Conservation (phyloP, 2,329 filamentous ascomycete genomes). For the Pseudogymnoascus sp. region DNA sequence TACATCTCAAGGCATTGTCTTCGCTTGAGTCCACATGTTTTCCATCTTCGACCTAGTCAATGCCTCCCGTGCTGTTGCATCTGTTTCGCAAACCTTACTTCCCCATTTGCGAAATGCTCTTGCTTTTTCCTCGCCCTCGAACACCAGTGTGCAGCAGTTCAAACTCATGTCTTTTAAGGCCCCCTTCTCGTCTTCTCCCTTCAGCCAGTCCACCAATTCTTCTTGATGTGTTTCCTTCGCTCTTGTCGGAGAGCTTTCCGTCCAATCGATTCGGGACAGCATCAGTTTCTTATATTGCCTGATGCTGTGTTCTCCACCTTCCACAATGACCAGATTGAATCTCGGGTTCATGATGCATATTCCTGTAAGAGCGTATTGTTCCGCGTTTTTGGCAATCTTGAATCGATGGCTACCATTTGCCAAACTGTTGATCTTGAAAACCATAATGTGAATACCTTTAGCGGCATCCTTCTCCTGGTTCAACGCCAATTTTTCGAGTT, state of each 20-base stretch:
- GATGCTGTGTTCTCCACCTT: slow-evolving; percentile 79
- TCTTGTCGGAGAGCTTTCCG: slow-evolving; percentile 69
- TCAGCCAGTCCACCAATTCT: slow-evolving; percentile 65
- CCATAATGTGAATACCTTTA: slow-evolving; percentile 76
- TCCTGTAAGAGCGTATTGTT: slow-evolving; percentile 78
- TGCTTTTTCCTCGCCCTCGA: slow-evolving; percentile 80
- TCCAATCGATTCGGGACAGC: slow-evolving; percentile 91
- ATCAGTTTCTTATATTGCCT: slow-evolving; percentile 86
- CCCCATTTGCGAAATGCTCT: slow-evolving; percentile 81
- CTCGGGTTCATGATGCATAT: slow-evolving; percentile 88
- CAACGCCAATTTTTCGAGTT: slow-evolving; percentile 68
- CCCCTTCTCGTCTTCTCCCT: slow-evolving; percentile 69
- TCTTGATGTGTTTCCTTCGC: slow-evolving; percentile 55
- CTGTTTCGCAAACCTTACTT: slow-evolving; percentile 85
- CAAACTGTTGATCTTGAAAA: slow-evolving; percentile 85
- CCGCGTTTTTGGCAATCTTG: slow-evolving; percentile 86
- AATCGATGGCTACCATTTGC: slow-evolving; percentile 89
- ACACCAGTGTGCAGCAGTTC: slow-evolving; percentile 79
- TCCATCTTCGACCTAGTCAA: slow-evolving; percentile 81
- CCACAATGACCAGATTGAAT: slow-evolving; percentile 82
- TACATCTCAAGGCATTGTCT: slow-evolving; percentile 39
- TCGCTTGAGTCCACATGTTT: slow-evolving; percentile 88
- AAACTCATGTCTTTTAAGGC: slow-evolving; percentile 70
- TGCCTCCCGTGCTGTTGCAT: slow-evolving; percentile 76
- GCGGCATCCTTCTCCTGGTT: slow-evolving; percentile 85